Evolutionary conservation across 2,329 filamentous ascomycete species (phyloP), one percentile per base, ranked within the genome.

Genomic region (Exophiala lecanii-corni): DNA sequence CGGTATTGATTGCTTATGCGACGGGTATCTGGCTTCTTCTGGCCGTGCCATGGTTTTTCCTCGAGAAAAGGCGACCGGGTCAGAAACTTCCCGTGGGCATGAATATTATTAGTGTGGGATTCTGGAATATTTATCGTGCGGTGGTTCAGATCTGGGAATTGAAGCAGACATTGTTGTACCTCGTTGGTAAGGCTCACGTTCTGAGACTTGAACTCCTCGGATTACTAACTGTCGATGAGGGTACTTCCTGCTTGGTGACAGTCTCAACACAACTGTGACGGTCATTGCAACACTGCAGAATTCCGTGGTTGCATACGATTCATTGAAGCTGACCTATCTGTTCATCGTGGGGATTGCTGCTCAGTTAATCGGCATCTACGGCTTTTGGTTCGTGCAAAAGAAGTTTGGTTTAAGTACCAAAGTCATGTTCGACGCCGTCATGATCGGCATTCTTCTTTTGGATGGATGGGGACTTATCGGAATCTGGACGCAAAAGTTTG

Each of bases 161-260:
- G 33, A 80, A 77, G 57, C 82, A 85, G 62, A 81, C 74, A 49
- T 59, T 84, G 19, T 66, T 82, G 13, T 85, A 84, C 58, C 70
- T 86, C 0, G 71, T 79, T 31, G 79, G 76, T 71, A 52, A 50
- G 59, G 50, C 25, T 23, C 6, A 5, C 4, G 20, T 35, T 39
- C 18, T 20, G 18, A 28, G 19, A 21, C 16, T 7, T 32, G 9
- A 9, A 33, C 15, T 23, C 26, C 17, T 18, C 12, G 9, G 13
- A 4, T 12, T 16, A 31, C 6, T 18, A 17, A 35, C 16, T 7
- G 21, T 20, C 21, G 13, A 4, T 7, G 23, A 53, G 70, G 72
- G 2, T 85, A 83, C 56, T 84, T 85, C 57, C 66, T 85, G 2
- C 72, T 85, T 0, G 81, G 79, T n/a, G 82, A 85, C 60, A 80